These are phyloP conservation scores for Pythium pyrilobum DNA, from an alignment of 352 stramenopile genomes.

Conservation along the genomic window DNA sequence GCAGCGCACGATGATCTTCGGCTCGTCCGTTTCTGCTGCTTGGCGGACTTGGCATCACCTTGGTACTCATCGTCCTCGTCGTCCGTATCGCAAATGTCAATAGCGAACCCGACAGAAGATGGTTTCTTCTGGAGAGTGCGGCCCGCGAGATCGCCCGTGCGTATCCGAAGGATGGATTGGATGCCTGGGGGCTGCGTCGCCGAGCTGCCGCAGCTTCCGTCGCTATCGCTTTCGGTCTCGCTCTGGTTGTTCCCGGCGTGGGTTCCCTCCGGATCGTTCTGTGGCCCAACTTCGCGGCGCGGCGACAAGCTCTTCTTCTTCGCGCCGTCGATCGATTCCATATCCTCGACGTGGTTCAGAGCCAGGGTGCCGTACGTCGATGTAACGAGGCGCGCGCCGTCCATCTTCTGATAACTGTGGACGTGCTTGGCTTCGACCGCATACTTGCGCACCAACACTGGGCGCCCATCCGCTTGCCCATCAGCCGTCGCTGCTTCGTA, in stretches of 20 bases:
- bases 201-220: constrained; percentile 42
- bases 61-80: constrained; percentile 33
- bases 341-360: constrained; percentile 10
- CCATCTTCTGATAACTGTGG: background rate
- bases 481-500: background rate
- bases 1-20: constrained; percentile 28
- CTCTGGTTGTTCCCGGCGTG: constrained; percentile 34
- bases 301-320: background rate
- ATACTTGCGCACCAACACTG: constrained; percentile 5
- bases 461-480: background rate
- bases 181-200: constrained; percentile 21
- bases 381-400: background rate
- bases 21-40: background rate
- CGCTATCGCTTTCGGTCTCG: constrained; percentile 78
- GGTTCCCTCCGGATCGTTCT: constrained; percentile 32
- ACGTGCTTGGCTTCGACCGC: constrained; percentile 1
- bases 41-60: constrained; percentile 9
- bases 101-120: constrained; percentile 58
- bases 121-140: constrained; percentile 56
- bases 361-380: constrained; percentile 22
- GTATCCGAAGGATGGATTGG: constrained; percentile 68
- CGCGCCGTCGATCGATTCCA: background rate
- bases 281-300: background rate
- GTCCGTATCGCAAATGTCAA: constrained; percentile 42
- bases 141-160: constrained; percentile 25